A percentile compares a stretch with the other conserved stretches of the same genome.
phyloP scores from a whole-genome alignment of 2,329 filamentous ascomycete species.

The Aureobasidium sp. region DNA sequence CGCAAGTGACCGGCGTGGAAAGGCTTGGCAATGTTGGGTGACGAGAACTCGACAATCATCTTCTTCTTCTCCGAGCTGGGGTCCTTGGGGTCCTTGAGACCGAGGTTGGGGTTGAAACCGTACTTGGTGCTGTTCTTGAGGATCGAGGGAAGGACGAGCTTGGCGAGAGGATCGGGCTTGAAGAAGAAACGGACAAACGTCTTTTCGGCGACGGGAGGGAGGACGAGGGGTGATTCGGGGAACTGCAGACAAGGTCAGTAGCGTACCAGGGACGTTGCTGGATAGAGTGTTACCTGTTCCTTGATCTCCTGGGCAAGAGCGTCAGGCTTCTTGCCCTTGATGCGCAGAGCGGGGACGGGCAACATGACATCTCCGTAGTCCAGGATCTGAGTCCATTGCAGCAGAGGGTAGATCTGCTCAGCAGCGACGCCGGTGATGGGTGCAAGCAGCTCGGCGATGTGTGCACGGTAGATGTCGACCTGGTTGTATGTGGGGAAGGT shows the following conservation, averaged over 20 bases:
- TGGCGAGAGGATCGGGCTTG: slow-evolving; percentile 56
- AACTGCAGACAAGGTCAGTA: slow-evolving; percentile 42
- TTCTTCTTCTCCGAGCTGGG: slow-evolving; percentile 54
- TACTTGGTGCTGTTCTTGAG: slow-evolving; percentile 52
- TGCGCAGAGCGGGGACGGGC: slow-evolving; percentile 67
- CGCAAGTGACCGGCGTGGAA: slow-evolving; percentile 68
- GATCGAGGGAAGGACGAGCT: slow-evolving; percentile 61
- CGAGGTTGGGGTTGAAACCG: slow-evolving; percentile 53
- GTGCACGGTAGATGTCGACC: slow-evolving; percentile 68
- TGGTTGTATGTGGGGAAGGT: slow-evolving; percentile 60
- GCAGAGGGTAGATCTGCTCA: slow-evolving; percentile 61
- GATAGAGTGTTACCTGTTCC: slow-evolving; percentile 29
- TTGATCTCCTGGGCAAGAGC: slow-evolving; percentile 48
- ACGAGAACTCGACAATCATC: slow-evolving; percentile 72
- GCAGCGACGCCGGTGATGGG: slow-evolving; percentile 61
- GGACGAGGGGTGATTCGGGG: slow-evolving; percentile 63
- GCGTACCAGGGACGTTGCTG: not conserved
- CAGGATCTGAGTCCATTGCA: slow-evolving; percentile 69
- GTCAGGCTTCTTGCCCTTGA: slow-evolving; percentile 56
- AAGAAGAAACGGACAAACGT: slow-evolving; percentile 74
- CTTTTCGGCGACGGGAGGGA: slow-evolving; percentile 57
- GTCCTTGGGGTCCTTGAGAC: slow-evolving; percentile 53
- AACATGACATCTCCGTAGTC: slow-evolving; percentile 78
- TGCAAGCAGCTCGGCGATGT: slow-evolving; percentile 61
- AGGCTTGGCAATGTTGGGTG: slow-evolving; percentile 78